Percentiles rank a stretch among this genome's conserved stretches.
phyloP scores from a whole-genome alignment of 768 basidiomycete species.

The Strobilomyces dryophilus region DNA sequence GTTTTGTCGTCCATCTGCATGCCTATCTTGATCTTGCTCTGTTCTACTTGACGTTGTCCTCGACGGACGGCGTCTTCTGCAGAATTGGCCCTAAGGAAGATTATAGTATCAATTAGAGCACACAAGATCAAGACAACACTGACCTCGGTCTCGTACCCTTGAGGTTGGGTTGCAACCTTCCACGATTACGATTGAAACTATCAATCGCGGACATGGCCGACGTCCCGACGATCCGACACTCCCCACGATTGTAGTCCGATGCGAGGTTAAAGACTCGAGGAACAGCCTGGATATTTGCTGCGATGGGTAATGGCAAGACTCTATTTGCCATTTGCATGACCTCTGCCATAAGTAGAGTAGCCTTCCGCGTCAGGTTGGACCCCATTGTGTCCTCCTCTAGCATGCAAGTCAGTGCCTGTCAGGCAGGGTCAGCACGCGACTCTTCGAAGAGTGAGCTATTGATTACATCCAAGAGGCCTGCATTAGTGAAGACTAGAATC shows the following conservation, averaged over 20 bases:
- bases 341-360: conserved; percentile 88
- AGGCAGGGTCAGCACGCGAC: conserved; percentile 1
- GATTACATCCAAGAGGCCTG: conserved; percentile 83
- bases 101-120: not conserved
- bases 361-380: conserved; percentile 78
- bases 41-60: conserved; percentile 87
- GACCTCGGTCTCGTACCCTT: conserved; percentile 66
- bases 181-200: conserved; percentile 87
- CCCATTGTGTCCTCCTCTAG: conserved; percentile 76
- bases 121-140: conserved; percentile 6
- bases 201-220: conserved; percentile 85
- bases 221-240: conserved; percentile 78
- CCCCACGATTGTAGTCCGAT: conserved; percentile 70
- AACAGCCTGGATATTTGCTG: conserved; percentile 83
- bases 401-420: conserved; percentile 78
- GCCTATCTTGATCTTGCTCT: conserved; percentile 81
- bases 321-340: conserved; percentile 84
- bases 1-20: conserved; percentile 95
- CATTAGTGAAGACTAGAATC: conserved; percentile 77
- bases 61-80: conserved; percentile 83
- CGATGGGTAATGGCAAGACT: conserved; percentile 75
- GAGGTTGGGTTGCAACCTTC: conserved; percentile 58
- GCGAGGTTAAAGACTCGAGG: conserved; percentile 84
- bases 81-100: conserved; percentile 58
- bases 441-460: not conserved